phyloP scores from a whole-genome alignment of 1,139 yeast species.

The Debaryomyces udenii region DNA sequence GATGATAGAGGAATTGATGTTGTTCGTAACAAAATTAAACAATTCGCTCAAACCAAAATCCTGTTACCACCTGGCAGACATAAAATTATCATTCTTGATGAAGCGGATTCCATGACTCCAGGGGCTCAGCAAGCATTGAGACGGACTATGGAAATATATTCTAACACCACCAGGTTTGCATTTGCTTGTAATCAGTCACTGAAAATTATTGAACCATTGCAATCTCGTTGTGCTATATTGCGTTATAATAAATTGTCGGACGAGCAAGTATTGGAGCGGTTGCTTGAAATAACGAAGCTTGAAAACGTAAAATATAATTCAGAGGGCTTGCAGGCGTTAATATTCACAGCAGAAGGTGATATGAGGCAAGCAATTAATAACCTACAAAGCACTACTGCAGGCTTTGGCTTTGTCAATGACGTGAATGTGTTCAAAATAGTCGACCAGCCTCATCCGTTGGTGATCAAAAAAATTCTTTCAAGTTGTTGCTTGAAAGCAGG shows the following conservation, averaged over 20 bases:
- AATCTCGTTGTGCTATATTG: constrained; percentile 93
- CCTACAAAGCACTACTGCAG: constrained; percentile 90
- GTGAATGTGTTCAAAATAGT: constrained; percentile 94
- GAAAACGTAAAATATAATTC: constrained; percentile 81
- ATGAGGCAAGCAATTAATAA: constrained; percentile 98
- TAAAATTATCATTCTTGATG: constrained; percentile 88
- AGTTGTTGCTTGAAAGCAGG: constrained; percentile 43
- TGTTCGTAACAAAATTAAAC: constrained; percentile 51
- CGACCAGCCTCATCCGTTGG: constrained; percentile 94
- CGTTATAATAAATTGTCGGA: constrained; percentile 81
- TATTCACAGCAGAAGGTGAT: constrained; percentile 98
- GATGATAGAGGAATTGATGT: constrained; percentile 56
- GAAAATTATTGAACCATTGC: constrained; percentile 95
- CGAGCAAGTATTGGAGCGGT: constrained; percentile 78
- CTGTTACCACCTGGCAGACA: constrained; percentile 60
- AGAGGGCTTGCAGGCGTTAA: constrained; percentile 90
- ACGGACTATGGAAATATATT: constrained; percentile 95
- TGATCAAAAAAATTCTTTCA: constrained; percentile 71
- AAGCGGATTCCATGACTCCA: constrained; percentile 98
- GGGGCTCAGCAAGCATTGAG: constrained; percentile 98
- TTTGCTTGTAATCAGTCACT: constrained; percentile 95
- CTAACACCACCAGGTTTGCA: constrained; percentile 93
- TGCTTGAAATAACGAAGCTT: constrained; percentile 67
- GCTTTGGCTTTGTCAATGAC: constrained; percentile 86
- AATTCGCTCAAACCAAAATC: constrained; percentile 76